Evolutionary conservation across 805 yeast genomes (phyloP), one percentile per base, ranked within the genome.

Genomic region (Candida maltosa): DNA sequence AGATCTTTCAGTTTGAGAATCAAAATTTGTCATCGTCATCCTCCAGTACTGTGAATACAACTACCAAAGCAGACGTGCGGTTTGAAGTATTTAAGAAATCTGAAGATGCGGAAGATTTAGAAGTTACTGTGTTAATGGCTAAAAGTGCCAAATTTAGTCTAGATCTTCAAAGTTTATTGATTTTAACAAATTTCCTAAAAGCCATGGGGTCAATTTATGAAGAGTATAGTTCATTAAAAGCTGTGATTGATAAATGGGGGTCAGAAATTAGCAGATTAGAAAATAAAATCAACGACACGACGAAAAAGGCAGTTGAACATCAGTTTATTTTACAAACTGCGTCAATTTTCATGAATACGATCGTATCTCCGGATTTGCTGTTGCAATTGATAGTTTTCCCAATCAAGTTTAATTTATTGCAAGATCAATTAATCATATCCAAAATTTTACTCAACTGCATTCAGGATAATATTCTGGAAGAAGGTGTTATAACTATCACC

Each of bases 31-130:
- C 29, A 6, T 29, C 40, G n/a, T 33, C 41, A 7, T 18, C 34
- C 15, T 26, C 45, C 15, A 26, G 41, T 2, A 16, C 16, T 4
- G 6, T 12, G n/a, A 16, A 15, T 5, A 20, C 20, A 2, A 14
- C 38, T 3, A 20, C 41, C 14, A 68, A 66, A 26, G 70, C 73
- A 5, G 86, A 80, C 44, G 31, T 80, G 2, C 49, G 80, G 22
- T 75, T 79, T 49, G 84, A 80, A 47, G 38, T 68, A 16, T 64
- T 68, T 31, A 40, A 50, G 6, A 50, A 45, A 8, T 2, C 28
- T 1, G 52, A 41, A 8, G 42, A 43, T 4, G 34, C 34, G 2
- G 29, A 32, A 10, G 23, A 12, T 6, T 37, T 51, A 0, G 69
- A 69, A 26, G 51, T 63, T 14, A 71, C 78, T 0, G 19, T 69